Evolutionary conservation across 192 early-diverging fungal species (phyloP).

Genomic region (Pilaira anomala): DNA sequence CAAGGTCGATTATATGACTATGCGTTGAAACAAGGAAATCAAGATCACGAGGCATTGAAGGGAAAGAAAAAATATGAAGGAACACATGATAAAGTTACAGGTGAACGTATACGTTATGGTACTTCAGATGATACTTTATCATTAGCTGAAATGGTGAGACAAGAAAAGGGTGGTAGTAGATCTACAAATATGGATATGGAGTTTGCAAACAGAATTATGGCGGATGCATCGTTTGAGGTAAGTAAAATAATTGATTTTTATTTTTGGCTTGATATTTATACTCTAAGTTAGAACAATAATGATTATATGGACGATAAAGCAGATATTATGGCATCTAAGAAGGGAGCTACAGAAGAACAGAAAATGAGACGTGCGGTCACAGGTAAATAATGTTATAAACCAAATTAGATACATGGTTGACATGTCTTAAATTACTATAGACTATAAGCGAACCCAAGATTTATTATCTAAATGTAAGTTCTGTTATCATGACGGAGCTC

Average conservation of each 20-base stretch:
- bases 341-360: constrained; percentile 60
- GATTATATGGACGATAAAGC: constrained; percentile 93
- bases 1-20: constrained; percentile 57
- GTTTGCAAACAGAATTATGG: constrained; percentile 65
- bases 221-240: constrained; percentile 61
- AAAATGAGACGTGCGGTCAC: constrained; percentile 61
- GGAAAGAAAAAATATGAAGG: constrained; percentile 48
- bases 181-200: constrained; percentile 59
- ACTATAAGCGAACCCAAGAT: constrained; percentile 63
- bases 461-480: constrained; percentile 70
- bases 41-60: constrained; percentile 29
- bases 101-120: constrained; percentile 61
- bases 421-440: constrained; percentile 30
- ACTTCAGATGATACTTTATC: constrained; percentile 52
- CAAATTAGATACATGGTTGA: not conserved
- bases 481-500: constrained; percentile 70
- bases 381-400: constrained; percentile 33
- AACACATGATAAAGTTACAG: constrained; percentile 54
- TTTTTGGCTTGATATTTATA: not conserved
- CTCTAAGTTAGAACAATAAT: constrained; percentile 59
- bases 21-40: constrained; percentile 23
- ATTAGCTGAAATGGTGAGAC: constrained; percentile 64
- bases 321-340: constrained; percentile 67
- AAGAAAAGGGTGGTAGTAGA: constrained; percentile 57
- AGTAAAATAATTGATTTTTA: constrained; percentile 15